Evolutionary conservation across 1,284 basidiomycete species (phyloP).

Genomic region (Puccinia polysora): DNA sequence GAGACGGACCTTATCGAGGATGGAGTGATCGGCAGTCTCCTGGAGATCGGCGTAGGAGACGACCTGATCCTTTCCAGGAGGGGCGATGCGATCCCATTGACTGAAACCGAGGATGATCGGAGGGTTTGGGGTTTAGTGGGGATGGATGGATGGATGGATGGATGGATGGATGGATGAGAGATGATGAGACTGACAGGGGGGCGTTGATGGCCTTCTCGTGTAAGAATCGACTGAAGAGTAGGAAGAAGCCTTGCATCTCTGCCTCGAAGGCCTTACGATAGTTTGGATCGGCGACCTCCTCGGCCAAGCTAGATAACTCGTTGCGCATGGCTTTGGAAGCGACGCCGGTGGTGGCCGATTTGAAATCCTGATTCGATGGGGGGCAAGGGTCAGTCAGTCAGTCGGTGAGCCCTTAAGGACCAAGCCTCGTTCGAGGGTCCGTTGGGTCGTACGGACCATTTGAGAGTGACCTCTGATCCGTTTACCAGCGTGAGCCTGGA

Average conservation of each 20-base stretch:
- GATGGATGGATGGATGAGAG: not conserved
- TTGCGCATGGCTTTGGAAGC: conserved; percentile 98
- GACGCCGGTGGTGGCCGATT: conserved; percentile 95
- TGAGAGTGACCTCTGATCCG: conserved; percentile 43
- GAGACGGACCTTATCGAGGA: conserved; percentile 65
- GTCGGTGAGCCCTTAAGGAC: not conserved
- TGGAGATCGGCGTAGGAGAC: conserved; percentile 76
- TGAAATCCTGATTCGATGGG: conserved; percentile 65
- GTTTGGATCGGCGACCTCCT: conserved; percentile 47
- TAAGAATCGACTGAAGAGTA: conserved; percentile 97
- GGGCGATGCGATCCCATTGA: conserved; percentile 95
- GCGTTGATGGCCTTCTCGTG: conserved; percentile 68
- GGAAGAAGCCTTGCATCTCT: conserved; percentile 99
- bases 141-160: too few relatives aligned
- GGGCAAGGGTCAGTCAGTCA: not conserved
- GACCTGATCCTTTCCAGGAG: conserved; percentile 87
- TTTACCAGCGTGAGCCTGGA: conserved; percentile 41
- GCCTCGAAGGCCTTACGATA: conserved; percentile 76
- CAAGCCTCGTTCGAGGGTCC: not conserved
- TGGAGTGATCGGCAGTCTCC: conserved; percentile 62
- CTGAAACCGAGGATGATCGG: too few relatives aligned
- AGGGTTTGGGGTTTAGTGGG: too few relatives aligned
- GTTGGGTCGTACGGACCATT: conserved; percentile 18
- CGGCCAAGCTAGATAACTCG: conserved; percentile 89
- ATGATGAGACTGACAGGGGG: not conserved